A percentile compares a stretch with the other conserved stretches of the same genome.
Conservation (phyloP, 2,329 filamentous ascomycete species). For the Fonsecaea nubica region DNA sequence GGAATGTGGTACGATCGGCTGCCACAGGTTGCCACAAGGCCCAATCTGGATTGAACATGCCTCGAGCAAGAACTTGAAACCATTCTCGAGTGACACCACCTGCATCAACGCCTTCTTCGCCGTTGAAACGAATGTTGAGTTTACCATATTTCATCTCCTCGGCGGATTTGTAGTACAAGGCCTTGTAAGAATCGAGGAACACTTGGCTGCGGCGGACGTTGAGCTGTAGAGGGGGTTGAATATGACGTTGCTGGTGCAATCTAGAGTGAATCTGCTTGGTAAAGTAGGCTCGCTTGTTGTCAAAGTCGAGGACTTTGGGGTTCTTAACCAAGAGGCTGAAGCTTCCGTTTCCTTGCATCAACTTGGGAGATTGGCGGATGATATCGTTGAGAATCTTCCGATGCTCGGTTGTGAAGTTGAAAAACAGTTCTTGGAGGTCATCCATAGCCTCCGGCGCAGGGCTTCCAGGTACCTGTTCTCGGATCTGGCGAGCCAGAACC, state of each 20-base stretch:
- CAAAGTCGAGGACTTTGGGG: conserved; percentile 97
- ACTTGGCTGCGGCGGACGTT: conserved; percentile 91
- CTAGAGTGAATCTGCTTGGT: conserved; percentile 87
- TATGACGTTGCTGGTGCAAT: conserved; percentile 71
- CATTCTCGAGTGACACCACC: conserved; percentile 97
- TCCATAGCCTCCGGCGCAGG: conserved; percentile 63
- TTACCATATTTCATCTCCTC: conserved; percentile 99
- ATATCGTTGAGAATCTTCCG: conserved; percentile 97
- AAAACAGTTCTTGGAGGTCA: conserved; percentile 86
- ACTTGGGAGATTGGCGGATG: conserved; percentile 92
- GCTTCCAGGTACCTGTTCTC: conserved; percentile 76
- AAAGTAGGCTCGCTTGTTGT: conserved; percentile 99
- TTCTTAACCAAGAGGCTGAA: conserved; percentile 97
- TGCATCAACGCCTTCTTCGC: conserved; percentile 96
- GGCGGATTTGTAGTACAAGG: conserved; percentile 93
- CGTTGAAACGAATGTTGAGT: conserved; percentile 95
- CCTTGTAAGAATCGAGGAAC: conserved; percentile 97
- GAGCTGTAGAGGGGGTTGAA: conserved; percentile 80
- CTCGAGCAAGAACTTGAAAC: conserved; percentile 96
- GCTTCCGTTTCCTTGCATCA: conserved; percentile 85
- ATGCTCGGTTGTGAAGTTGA: conserved; percentile 96
- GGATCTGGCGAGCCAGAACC: conserved; percentile 57
- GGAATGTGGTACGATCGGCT: conserved; percentile 96
- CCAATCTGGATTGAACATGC: conserved; percentile 99
- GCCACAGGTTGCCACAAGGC: conserved; percentile 95